These are phyloP conservation scores for Botrytis aclada DNA, from an alignment of 2,329 filamentous ascomycete genomes.

Conservation along the genomic window DNA sequence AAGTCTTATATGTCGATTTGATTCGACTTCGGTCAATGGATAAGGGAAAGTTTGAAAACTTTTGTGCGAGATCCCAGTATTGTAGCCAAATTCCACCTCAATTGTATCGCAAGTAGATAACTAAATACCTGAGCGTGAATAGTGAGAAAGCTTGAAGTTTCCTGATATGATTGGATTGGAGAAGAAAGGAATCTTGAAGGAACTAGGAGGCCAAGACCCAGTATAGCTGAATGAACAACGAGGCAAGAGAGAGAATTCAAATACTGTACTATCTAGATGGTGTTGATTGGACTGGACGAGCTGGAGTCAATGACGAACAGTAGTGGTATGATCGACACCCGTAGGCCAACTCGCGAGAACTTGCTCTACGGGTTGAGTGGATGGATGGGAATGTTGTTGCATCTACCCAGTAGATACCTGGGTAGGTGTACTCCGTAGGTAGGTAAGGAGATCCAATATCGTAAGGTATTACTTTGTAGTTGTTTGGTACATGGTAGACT, in stretches of 20 bases:
- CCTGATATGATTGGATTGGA: not conserved
- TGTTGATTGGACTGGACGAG: not conserved
- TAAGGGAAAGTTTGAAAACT: not conserved
- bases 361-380: not conserved
- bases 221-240: not conserved
- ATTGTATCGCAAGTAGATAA: not conserved
- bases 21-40: not conserved
- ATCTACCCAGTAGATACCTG: not conserved
- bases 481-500: not conserved
- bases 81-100: not conserved
- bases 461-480: not conserved
- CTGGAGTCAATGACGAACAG: conserved; percentile 1
- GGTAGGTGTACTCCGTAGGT: not conserved
- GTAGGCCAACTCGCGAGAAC: not conserved
- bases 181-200: not conserved
- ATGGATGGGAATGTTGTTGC: not conserved
- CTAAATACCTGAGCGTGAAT: conserved; percentile 4
- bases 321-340: not conserved
- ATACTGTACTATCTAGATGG: no score
- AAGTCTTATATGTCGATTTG: not conserved
- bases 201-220: not conserved
- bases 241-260: not conserved
- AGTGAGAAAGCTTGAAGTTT: not conserved
- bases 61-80: not conserved
- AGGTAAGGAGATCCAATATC: not conserved